phyloP scores from a whole-genome alignment of 176 grass and related monocot genomes.

The Pharus latifolius region DNA sequence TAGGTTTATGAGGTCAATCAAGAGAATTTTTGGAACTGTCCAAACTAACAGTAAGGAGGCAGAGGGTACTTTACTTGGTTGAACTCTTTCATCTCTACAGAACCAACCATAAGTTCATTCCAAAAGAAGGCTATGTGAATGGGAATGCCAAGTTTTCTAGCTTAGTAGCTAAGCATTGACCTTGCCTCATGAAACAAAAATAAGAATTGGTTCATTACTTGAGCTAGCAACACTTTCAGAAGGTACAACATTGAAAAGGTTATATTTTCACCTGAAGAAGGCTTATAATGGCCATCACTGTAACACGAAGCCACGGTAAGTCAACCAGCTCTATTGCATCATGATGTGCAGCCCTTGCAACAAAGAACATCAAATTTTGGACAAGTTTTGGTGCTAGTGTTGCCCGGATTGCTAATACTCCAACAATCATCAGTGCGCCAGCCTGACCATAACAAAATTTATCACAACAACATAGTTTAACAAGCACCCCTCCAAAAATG shows the following conservation, averaged over 20 bases:
- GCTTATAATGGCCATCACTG: conserved; percentile 76
- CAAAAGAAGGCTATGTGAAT: too few relatives aligned
- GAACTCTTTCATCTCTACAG: too few relatives aligned
- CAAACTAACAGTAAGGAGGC: too few relatives aligned
- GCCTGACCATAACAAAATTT: conserved; percentile 38
- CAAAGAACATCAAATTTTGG: conserved; percentile 65
- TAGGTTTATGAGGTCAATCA: too few relatives aligned
- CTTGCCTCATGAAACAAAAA: neutral
- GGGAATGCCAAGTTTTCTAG: neutral
- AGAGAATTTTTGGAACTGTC: too few relatives aligned
- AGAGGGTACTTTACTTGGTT: too few relatives aligned
- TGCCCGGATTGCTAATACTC: conserved; percentile 56
- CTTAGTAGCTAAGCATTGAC: neutral
- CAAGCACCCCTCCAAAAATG: neutral
- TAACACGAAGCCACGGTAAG: conserved; percentile 87
- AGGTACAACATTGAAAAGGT: conserved; percentile 1
- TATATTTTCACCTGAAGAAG: conserved; percentile 64
- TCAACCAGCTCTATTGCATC: conserved; percentile 58
- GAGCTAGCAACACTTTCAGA: neutral
- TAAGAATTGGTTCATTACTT: neutral
- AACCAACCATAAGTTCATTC: too few relatives aligned
- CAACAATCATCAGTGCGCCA: conserved; percentile 85
- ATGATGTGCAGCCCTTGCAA: conserved; percentile 52
- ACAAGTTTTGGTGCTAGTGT: conserved; percentile 63
- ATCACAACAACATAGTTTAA: neutral